These are phyloP conservation scores for Hanseniaspora gamundiae DNA, from an alignment of 1,139 yeast species.

Conservation along the genomic window DNA sequence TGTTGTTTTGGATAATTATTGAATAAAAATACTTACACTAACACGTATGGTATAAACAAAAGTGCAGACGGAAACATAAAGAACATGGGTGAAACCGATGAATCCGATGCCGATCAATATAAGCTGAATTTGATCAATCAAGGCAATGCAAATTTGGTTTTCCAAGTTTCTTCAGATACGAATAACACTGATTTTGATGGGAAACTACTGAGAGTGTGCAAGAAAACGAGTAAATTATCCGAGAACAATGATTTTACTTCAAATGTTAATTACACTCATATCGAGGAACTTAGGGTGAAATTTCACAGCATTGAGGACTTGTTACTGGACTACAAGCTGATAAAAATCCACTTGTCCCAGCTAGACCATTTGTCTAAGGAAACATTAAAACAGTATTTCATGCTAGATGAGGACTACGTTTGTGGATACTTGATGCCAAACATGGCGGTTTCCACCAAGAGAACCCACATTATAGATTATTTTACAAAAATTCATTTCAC, in stretches of 20 bases:
- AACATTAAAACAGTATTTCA: background rate
- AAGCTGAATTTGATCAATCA: slow-evolving; percentile 9
- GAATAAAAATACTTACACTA: no score
- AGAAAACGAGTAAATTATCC: slow-evolving; percentile 12
- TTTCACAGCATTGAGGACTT: slow-evolving; percentile 6
- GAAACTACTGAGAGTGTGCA: slow-evolving; percentile 17
- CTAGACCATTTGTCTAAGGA: background rate
- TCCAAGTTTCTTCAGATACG: slow-evolving; percentile 4
- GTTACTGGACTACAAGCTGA: slow-evolving; percentile 14
- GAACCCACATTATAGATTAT: slow-evolving; percentile 14
- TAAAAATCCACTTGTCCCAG: slow-evolving; percentile 5
- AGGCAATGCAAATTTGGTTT: slow-evolving; percentile 19
- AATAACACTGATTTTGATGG: background rate
- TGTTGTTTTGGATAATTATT: no score
- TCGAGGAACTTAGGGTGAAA: slow-evolving; percentile 9
- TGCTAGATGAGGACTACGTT: slow-evolving; percentile 10
- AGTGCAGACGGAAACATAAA: no score
- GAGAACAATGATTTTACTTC: slow-evolving; percentile 16
- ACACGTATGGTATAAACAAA: no score
- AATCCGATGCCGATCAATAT: slow-evolving; percentile 9
- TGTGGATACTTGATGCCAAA: slow-evolving; percentile 13
- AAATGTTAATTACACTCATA: slow-evolving; percentile 12
- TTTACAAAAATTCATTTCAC: slow-evolving; percentile 15
- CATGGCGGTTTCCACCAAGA: slow-evolving; percentile 8
- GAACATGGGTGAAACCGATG: no score